Evolutionary conservation across 73 alveolate genomes (phyloP).

Genomic region (Halteria grandinella): DNA sequence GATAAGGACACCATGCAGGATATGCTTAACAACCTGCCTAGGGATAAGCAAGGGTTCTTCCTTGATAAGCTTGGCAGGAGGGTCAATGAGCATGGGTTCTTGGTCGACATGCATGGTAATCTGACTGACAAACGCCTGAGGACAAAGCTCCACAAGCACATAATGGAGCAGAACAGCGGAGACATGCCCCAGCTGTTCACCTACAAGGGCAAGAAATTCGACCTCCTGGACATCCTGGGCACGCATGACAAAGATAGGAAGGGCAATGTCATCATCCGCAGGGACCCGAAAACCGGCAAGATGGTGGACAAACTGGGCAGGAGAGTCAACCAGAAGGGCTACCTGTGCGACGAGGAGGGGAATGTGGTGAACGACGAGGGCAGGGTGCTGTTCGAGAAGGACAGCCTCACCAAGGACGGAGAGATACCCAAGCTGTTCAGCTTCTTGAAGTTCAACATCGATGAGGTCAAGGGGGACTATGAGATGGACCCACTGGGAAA

Average conservation of each 20-base stretch:
- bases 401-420: conserved; percentile 33
- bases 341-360: conserved; percentile 52
- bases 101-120: conserved; percentile 39
- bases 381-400: conserved; percentile 35
- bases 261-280: conserved; percentile 53
- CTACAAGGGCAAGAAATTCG: conserved; percentile 58
- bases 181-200: conserved; percentile 24
- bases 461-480: conserved; percentile 49
- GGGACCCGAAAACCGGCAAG: conserved; percentile 55
- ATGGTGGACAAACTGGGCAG: conserved; percentile 59
- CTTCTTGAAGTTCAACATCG: conserved; percentile 48
- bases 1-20: conserved; percentile 55
- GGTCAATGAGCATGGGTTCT: conserved; percentile 44
- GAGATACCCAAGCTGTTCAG: conserved; percentile 63
- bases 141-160: conserved; percentile 12
- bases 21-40: not conserved
- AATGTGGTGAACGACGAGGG: conserved; percentile 64
- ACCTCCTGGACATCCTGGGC: conserved; percentile 57
- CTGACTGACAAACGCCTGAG: conserved; percentile 55
- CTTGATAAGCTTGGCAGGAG: conserved; percentile 48
- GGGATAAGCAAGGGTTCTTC: conserved; percentile 31
- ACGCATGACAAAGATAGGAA: conserved; percentile 45
- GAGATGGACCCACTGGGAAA: conserved; percentile 49
- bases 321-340: conserved; percentile 62
- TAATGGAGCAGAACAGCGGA: conserved; percentile 30